A percentile compares a stretch with the other conserved stretches of the same genome.
Evolutionary conservation across 2,329 filamentous ascomycete species (phyloP).

Genomic region (Pseudogymnoascus sp.): DNA sequence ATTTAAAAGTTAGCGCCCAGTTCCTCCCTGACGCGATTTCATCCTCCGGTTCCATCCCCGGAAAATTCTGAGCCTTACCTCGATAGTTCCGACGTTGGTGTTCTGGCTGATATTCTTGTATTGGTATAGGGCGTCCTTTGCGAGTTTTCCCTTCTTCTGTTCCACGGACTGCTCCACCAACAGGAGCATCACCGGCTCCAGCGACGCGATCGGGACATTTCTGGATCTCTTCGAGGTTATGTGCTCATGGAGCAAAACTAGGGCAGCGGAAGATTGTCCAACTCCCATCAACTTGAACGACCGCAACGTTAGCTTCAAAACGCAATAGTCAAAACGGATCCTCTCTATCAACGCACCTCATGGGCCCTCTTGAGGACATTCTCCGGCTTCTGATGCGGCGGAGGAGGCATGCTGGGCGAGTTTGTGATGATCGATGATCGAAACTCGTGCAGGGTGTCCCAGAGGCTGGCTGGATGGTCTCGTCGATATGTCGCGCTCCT

Average conservation of each 20-base stretch:
- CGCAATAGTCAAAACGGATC: too few species aligned
- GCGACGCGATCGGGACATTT: constrained; percentile 89
- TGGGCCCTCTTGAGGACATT: constrained; percentile 98
- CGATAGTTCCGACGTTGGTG: constrained; percentile 95
- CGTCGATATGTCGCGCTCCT: too few species aligned
- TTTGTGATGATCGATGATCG: too few species aligned
- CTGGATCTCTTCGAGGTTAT: constrained; percentile 96
- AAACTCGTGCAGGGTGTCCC: too few species aligned
- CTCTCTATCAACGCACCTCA: too few species aligned
- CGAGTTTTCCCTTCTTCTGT: constrained; percentile 93
- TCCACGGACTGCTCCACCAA: constrained; percentile 96
- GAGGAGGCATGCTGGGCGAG: constrained; percentile 86
- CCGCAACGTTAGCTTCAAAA: too few species aligned
- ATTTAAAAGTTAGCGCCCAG: constrained; percentile 13
- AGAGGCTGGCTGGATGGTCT: too few species aligned
- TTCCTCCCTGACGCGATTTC: not conserved
- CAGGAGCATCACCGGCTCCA: constrained; percentile 97
- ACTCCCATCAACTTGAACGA: constrained; percentile 98
- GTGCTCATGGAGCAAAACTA: constrained; percentile 96
- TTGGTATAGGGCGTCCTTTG: constrained; percentile 97
- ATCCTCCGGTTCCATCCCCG: not conserved
- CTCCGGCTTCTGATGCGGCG: constrained; percentile 91
- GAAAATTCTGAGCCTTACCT: constrained; percentile 45
- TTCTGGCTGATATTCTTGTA: constrained; percentile 99
- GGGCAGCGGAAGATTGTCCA: constrained; percentile 81